phyloP scores from a whole-genome alignment of 192 early-diverging fungal species.

The Tieghemiomyces parasiticus region DNA sequence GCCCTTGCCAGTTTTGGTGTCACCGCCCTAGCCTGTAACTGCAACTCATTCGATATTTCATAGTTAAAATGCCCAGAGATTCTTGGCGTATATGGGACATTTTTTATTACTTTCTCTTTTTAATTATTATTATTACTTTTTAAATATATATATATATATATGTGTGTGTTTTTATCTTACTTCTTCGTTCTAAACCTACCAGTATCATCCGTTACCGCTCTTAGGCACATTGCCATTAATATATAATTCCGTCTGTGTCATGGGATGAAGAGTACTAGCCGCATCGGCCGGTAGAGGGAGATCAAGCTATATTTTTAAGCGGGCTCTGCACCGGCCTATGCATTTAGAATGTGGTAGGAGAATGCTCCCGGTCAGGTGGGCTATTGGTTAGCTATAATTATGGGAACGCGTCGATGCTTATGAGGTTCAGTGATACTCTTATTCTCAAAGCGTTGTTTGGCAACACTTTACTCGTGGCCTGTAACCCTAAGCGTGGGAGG shows the following conservation, averaged over 20 bases:
- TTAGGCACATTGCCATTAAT: no score
- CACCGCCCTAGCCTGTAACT: conserved; percentile 24
- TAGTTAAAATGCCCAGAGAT: background rate
- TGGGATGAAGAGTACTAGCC: background rate
- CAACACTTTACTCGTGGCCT: background rate
- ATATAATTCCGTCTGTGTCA: background rate
- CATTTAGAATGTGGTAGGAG: no score
- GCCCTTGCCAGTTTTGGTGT: conserved; percentile 36
- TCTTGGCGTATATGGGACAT: background rate
- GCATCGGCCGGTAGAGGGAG: background rate
- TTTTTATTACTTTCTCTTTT: background rate
- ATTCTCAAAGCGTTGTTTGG: no score
- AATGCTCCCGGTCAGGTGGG: background rate
- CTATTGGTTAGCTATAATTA: background rate
- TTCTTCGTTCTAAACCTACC: background rate
- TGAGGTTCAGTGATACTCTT: background rate
- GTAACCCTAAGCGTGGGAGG: no score
- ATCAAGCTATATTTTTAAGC: no score
- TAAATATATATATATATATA: no score
- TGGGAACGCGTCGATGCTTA: background rate
- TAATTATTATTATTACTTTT: background rate
- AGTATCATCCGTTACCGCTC: background rate
- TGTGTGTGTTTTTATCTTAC: background rate
- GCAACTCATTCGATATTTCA: conserved; percentile 18
- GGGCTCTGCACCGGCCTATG: no score